Evolutionary conservation across 1,284 basidiomycete genomes (phyloP), one percentile per base, ranked within the genome.

Genomic region (Austroboletus niveus): DNA sequence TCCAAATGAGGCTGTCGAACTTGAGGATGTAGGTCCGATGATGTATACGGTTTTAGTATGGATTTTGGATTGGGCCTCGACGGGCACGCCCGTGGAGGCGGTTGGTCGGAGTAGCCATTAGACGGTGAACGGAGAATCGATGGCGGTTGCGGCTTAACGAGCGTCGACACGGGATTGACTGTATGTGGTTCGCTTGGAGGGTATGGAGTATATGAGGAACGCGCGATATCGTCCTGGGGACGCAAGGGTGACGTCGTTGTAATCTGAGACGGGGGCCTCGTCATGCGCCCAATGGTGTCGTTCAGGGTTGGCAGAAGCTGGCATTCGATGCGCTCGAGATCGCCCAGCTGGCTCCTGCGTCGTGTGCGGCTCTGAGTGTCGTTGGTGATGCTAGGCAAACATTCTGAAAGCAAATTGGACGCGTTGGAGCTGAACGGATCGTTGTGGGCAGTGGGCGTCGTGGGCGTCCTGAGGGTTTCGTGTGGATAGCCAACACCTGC

Each of bases 271-370:
- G 79, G 76, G 14, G 74, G 68, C 45, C 74, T 70, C 5, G 85
- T 89, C 86, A 88, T 89, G 42, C 79, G 77, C 57, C 84, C 78
- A 35, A 88, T 77, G 0, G 86, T 89, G 53, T 88, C 85, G 34
- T 79, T 74, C 34, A 88, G 70, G 22, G 85, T 83, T 9, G 86
- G 86, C 27, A 89, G 65, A 11, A 88, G 72, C 30, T 84, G 79
- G 0, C 79, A 71, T 57, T 89, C 86, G 24, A 86, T 64, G 22
- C 79, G 67, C 3, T 81, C 80, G 4, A 87, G 65, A 48, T 79
- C 78, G 5, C 69, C 72, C 20, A 81, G 66, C 46, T 77, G 71
- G 55, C 77, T 80, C 57, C 72, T 72, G 30, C 75, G 75, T 42
- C 72, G 69, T 2, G 57, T 52, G 24, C 51, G 40, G 47, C 11